These are phyloP conservation scores for Populus hybrid DNA, from an alignment of 441 rosid species.

Conservation along the genomic window DNA sequence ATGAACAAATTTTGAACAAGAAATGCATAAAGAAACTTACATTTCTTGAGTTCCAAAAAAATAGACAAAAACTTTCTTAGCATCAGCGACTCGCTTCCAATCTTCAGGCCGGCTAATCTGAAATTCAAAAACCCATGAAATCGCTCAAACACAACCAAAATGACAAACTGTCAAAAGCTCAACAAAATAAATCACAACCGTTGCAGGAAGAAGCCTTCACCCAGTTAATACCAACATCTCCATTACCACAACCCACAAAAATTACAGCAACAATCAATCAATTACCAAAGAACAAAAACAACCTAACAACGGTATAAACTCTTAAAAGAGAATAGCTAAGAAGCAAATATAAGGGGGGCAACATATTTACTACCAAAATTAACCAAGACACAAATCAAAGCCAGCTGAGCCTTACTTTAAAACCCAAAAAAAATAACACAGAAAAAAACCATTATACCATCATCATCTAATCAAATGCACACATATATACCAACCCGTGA, in stretches of 20 bases:
- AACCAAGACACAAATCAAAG: not conserved
- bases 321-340: not conserved
- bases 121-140: conserved; percentile 25
- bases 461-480: not conserved
- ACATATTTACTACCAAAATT: not conserved
- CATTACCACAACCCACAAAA: not conserved
- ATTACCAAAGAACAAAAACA: not conserved
- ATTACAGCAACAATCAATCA: not conserved
- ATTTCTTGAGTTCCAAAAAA: conserved; percentile 99
- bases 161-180: conserved; percentile 13
- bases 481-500: not conserved
- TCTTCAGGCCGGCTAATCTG: conserved; percentile 94
- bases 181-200: conserved; percentile 6
- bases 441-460: not conserved
- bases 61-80: conserved; percentile 85
- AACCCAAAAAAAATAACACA: not conserved
- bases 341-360: not conserved
- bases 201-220: not conserved
- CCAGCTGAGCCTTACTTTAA: not conserved
- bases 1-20: not conserved
- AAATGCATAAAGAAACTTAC: conserved; percentile 45
- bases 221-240: not conserved
- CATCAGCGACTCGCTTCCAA: conserved; percentile 70
- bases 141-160: conserved; percentile 18
- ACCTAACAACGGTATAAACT: not conserved